Base-by-base conservation (phyloP, 2,329 filamentous ascomycete species). In the Simplicillium sp. region DNA sequence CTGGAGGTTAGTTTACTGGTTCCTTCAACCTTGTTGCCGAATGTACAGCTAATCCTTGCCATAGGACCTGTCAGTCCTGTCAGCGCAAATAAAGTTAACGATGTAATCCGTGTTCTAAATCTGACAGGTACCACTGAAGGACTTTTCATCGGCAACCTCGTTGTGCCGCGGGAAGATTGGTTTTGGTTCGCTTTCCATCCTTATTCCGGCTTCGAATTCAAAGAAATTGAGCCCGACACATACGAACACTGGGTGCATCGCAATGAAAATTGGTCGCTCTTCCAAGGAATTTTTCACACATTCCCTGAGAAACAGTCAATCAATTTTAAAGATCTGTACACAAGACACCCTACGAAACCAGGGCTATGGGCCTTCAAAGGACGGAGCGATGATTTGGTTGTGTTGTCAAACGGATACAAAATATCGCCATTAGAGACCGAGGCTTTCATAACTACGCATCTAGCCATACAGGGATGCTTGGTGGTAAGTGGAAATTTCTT, bases 61-160 rank as follows among this genome's bases (percentile, higher is more conserved):
- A 5, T 34, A 9, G 49, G 49, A 14, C 62, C 59, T 1, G 54
- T 59, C 9, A 59, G 50, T 34, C 51, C 51, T 4, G 29, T 43
- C 4, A 53, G 49, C 17, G 56, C 49, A 0, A 45, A 45, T 15
- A 57, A 60, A 18, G 55, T 56, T 1, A 61, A 59, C 35, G 38
- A 59, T 5, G 51, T 56, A 2, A 50, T 61, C 3, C 43, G 55
- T 16, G 54, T 64, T 0, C 40, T 61, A 0, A 63, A 62, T 17
- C 25, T 61, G 13, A 60, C 55, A 1, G 58, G 58, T 2, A 60
- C 58, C 1, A 58, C 58, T 0, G 58, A 60, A 35, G 57, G 58
- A 1, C 43, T 60, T 1, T 60, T 60, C 14, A 60, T 59, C 4
- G 58, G 58, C 1, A 59, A 59, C 33, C 44, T 60, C 1, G 47